A percentile compares a stretch with the other conserved stretches of the same genome.
Conservation (phyloP, 1,284 basidiomycete species). For the Anthracocystis walkeri region DNA sequence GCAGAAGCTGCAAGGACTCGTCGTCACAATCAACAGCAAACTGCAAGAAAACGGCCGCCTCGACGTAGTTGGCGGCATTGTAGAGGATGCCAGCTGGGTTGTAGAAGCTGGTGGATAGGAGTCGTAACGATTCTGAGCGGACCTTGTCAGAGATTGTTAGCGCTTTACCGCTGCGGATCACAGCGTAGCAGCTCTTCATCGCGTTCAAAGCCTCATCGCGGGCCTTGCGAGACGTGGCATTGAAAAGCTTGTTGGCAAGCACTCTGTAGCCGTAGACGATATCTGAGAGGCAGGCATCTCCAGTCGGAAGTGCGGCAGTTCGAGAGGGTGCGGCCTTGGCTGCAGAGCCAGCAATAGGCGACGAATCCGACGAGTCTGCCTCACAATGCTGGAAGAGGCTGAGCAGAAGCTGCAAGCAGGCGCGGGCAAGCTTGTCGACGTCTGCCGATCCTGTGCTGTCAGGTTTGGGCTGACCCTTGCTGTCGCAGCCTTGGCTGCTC, state of each 20-base stretch:
- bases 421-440: constrained; percentile 29
- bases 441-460: constrained; percentile 18
- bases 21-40: constrained; percentile 54
- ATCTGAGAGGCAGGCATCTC: constrained; percentile 30
- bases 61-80: constrained; percentile 58
- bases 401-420: constrained; percentile 33
- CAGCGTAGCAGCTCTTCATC: constrained; percentile 19
- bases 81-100: constrained; percentile 70
- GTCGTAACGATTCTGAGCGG: constrained; percentile 34
- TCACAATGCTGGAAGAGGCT: constrained; percentile 15
- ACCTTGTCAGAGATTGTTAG: constrained; percentile 11
- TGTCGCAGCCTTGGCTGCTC: constrained; percentile 34
- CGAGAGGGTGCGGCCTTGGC: constrained; percentile 12
- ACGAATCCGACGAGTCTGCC: not conserved
- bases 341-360: not conserved
- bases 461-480: constrained; percentile 36
- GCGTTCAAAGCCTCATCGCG: constrained; percentile 26
- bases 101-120: constrained; percentile 68
- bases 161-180: constrained; percentile 15
- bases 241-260: constrained; percentile 46
- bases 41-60: constrained; percentile 60
- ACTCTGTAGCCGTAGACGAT: constrained; percentile 40
- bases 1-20: constrained; percentile 26
- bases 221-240: constrained; percentile 15
- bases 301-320: constrained; percentile 23